phyloP scores from a whole-genome alignment of 305 asterid species.

The Rubia tinctorum region DNA sequence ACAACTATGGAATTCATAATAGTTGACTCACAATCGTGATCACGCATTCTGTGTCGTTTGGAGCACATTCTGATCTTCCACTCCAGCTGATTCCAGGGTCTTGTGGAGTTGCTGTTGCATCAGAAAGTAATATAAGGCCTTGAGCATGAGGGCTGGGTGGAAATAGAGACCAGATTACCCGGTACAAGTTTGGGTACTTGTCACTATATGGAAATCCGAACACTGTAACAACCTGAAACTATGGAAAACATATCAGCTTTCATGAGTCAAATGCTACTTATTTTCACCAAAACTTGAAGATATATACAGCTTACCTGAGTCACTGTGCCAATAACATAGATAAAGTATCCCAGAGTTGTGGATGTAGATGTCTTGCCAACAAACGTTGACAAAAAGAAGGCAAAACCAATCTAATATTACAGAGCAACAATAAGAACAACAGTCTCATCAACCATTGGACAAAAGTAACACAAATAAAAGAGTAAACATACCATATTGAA shows the following conservation, averaged over 20 bases:
- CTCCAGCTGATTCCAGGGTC: constrained; percentile 92
- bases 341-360: constrained; percentile 58
- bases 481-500: no score
- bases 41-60: constrained; percentile 59
- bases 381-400: constrained; percentile 72
- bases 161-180: constrained; percentile 61
- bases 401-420: no score
- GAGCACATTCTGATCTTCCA: constrained; percentile 62
- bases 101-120: constrained; percentile 73
- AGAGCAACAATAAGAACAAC: no score
- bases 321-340: constrained; percentile 62
- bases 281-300: background rate
- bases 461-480: no score
- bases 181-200: constrained; percentile 31
- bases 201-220: constrained; percentile 71
- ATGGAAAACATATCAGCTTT: constrained; percentile 20
- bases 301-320: constrained; percentile 62
- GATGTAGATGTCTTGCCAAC: constrained; percentile 74
- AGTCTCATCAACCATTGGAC: no score
- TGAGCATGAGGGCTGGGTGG: constrained; percentile 83
- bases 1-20: no score
- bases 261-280: no score
- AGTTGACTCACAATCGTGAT: constrained; percentile 68
- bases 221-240: constrained; percentile 53
- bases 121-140: constrained; percentile 69